Percentiles rank a stretch among this genome's conserved stretches.
phyloP scores from a whole-genome alignment of 306 rosid species.

The Cyamopsis tetragonoloba region DNA sequence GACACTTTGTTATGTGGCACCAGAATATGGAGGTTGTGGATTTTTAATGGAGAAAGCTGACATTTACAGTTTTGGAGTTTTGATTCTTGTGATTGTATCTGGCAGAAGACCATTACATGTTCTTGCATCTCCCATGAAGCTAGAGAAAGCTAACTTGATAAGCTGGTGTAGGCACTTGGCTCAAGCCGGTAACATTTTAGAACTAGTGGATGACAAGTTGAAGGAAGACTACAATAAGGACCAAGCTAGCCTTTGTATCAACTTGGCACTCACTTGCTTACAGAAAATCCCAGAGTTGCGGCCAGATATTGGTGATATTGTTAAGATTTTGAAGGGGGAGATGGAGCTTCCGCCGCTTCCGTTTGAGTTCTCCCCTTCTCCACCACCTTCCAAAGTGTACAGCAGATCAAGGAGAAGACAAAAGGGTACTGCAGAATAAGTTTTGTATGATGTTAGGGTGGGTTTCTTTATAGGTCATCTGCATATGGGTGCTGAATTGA shows the following conservation, averaged over 20 bases:
- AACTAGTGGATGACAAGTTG: constrained; percentile 79
- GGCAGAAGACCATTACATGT: constrained; percentile 92
- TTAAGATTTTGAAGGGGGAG: constrained; percentile 79
- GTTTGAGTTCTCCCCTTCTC: constrained; percentile 87
- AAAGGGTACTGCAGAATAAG: constrained; percentile 44
- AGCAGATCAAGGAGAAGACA: constrained; percentile 71
- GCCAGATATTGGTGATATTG: constrained; percentile 82
- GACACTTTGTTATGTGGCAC: constrained; percentile 85
- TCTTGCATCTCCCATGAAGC: constrained; percentile 93
- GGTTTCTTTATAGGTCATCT: constrained; percentile 2
- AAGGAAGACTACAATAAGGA: constrained; percentile 66
- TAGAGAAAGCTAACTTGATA: constrained; percentile 86
- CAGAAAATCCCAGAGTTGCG: constrained; percentile 84
- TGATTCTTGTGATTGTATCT: constrained; percentile 83
- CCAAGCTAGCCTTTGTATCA: constrained; percentile 78
- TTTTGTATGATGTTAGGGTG: constrained; percentile 18
- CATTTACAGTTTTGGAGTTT: constrained; percentile 86
- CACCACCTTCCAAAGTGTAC: constrained; percentile 76
- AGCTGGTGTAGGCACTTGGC: constrained; percentile 95
- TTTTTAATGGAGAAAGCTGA: constrained; percentile 89
- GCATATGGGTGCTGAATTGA: constrained; percentile 22
- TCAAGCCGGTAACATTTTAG: constrained; percentile 70
- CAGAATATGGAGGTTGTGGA: constrained; percentile 85
- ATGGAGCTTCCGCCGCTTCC: constrained; percentile 79
- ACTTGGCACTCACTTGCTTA: constrained; percentile 75